Percentiles rank a stretch among this genome's conserved stretches.
Conservation (phyloP, 768 basidiomycete genomes). For the Leccinum obscurum region DNA sequence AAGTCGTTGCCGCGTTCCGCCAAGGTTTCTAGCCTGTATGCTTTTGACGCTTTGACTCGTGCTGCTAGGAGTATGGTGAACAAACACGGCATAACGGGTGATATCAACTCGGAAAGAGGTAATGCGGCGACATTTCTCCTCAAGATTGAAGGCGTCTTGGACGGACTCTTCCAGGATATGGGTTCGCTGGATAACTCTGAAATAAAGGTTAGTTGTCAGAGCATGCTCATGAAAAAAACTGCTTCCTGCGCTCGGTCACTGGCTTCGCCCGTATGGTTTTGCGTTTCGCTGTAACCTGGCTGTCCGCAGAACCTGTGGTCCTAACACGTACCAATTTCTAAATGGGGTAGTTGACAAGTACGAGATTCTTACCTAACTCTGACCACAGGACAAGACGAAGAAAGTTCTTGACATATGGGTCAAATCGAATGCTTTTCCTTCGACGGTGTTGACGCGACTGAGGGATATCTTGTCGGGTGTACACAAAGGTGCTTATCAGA, state of each 20-base stretch:
- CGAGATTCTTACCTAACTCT: conserved; percentile 35
- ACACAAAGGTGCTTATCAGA: conserved; percentile 87
- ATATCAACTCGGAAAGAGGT: conserved; percentile 56
- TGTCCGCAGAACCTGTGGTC: conserved; percentile 8
- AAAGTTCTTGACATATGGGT: conserved; percentile 98
- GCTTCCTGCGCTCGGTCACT: conserved; percentile 1
- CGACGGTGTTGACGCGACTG: conserved; percentile 70
- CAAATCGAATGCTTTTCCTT: conserved; percentile 87
- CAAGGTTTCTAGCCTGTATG: conserved; percentile 89
- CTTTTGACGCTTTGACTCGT: conserved; percentile 90
- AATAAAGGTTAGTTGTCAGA: conserved; percentile 74
- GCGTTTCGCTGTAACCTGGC: conserved; percentile 8
- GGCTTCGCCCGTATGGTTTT: conserved; percentile 12
- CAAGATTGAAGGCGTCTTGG: conserved; percentile 89
- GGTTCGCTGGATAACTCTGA: conserved; percentile 61
- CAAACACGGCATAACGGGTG: conserved; percentile 62
- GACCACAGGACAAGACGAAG: conserved; percentile 87
- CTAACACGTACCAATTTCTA: conserved; percentile 27
- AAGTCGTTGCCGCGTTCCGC: conserved; percentile 64
- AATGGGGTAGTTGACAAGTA: conserved; percentile 44
- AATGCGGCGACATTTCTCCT: conserved; percentile 81
- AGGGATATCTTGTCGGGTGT: conserved; percentile 64
- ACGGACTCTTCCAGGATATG: conserved; percentile 89
- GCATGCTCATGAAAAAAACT: conserved; percentile 9
- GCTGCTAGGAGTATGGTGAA: conserved; percentile 69